phyloP scores from a whole-genome alignment of 2,329 filamentous ascomycete genomes.

The Pyrenochaeta sp. region DNA sequence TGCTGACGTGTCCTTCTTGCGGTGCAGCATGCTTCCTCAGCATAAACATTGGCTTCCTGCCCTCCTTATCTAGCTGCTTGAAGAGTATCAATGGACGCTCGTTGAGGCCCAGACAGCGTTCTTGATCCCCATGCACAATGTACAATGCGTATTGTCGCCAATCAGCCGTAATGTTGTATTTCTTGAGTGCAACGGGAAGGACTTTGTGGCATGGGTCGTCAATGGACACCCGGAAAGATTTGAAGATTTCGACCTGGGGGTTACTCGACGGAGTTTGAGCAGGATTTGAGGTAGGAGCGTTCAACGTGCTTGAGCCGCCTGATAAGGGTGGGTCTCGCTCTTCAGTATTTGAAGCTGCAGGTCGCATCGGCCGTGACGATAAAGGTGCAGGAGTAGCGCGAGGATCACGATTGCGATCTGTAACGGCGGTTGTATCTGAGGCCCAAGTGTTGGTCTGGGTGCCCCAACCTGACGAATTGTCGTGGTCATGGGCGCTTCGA shows the following conservation, averaged over 20 bases:
- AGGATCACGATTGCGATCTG: constrained; percentile 40
- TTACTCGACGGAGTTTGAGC: constrained; percentile 46
- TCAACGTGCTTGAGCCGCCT: constrained; percentile 39
- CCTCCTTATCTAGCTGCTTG: constrained; percentile 96
- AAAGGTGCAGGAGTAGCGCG: constrained; percentile 42
- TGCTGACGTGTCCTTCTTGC: constrained; percentile 54
- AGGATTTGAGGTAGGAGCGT: constrained; percentile 28
- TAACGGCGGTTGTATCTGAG: constrained; percentile 36
- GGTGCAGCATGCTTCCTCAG: constrained; percentile 72
- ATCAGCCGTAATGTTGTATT: constrained; percentile 97
- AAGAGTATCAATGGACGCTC: constrained; percentile 96
- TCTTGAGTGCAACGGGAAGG: constrained; percentile 90
- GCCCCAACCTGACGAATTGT: constrained; percentile 39
- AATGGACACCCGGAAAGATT: constrained; percentile 96
- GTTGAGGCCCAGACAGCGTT: constrained; percentile 87
- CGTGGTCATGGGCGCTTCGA: constrained; percentile 42
- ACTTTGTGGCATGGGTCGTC: constrained; percentile 99
- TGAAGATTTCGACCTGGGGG: constrained; percentile 89
- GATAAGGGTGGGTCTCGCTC: constrained; percentile 48
- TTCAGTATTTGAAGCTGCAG: constrained; percentile 39
- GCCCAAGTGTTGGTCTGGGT: constrained; percentile 38
- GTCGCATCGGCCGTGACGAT: constrained; percentile 38
- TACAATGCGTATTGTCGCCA: constrained; percentile 98
- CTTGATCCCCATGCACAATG: constrained; percentile 98
- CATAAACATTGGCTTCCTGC: constrained; percentile 99